Evolutionary conservation across 2,329 filamentous ascomycete genomes (phyloP).

Genomic region (Pezicula radicicola): DNA sequence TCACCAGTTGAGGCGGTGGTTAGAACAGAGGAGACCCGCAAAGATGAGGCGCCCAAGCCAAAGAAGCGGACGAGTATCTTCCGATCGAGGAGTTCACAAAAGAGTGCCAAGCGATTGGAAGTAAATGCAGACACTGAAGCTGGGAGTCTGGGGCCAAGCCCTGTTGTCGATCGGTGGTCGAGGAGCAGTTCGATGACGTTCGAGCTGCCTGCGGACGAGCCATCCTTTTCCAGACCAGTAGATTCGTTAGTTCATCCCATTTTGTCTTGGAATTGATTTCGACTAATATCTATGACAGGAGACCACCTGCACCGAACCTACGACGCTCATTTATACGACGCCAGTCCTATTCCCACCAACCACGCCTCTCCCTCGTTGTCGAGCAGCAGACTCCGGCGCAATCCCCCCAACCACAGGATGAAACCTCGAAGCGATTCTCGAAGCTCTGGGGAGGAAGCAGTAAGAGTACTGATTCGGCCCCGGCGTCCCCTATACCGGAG

Average conservation of each 20-base stretch:
- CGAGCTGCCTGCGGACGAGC: neutral
- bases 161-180: conserved; percentile 3
- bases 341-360: conserved; percentile 5
- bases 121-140: conserved; percentile 2
- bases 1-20: neutral
- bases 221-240: neutral
- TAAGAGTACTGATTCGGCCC: conserved; percentile 15
- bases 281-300: conserved; percentile 7
- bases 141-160: conserved; percentile 4
- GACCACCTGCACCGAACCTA: conserved; percentile 10
- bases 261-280: neutral
- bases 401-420: conserved; percentile 11
- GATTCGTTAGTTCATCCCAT: neutral
- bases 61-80: conserved; percentile 20
- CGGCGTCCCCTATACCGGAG: neutral
- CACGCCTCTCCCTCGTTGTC: conserved; percentile 23
- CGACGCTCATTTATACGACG: neutral
- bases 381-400: conserved; percentile 18
- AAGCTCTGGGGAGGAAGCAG: conserved; percentile 5
- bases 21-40: neutral
- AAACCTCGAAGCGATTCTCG: conserved; percentile 2
- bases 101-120: conserved; percentile 3
- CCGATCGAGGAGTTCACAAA: conserved; percentile 20
- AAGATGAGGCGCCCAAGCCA: conserved; percentile 1
- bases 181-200: neutral